These are phyloP conservation scores for Reticulascus tulasneorum DNA, from an alignment of 2,329 filamentous ascomycete genomes.

Conservation along the genomic window DNA sequence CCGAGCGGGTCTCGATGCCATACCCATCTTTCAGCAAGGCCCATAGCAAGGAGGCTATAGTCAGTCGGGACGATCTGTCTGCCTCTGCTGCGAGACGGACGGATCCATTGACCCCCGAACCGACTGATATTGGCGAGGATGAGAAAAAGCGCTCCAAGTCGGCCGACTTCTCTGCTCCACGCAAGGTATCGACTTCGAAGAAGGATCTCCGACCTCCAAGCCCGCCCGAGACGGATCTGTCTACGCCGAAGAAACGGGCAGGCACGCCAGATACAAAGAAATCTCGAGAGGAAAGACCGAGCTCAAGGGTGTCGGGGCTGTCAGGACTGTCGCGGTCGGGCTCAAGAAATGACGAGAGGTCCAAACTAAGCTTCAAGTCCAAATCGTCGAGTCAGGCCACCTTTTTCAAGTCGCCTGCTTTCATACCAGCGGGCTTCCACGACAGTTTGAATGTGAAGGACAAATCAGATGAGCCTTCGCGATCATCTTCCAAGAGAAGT, in stretches of 20 bases:
- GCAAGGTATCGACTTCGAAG: conserved; percentile 34
- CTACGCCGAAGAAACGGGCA: conserved; percentile 35
- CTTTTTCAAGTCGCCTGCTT: conserved; percentile 35
- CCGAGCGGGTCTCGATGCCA: conserved; percentile 53
- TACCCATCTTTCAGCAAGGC: conserved; percentile 87
- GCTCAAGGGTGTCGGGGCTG: conserved; percentile 39
- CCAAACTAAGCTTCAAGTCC: conserved; percentile 51
- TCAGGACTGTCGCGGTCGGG: conserved; percentile 40
- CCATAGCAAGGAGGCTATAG: conserved; percentile 83
- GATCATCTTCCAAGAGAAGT: conserved; percentile 22
- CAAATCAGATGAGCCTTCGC: conserved; percentile 11
- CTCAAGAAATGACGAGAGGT: conserved; percentile 45
- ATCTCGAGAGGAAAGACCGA: conserved; percentile 30
- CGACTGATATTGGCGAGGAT: conserved; percentile 62
- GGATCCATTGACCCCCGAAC: conserved; percentile 63
- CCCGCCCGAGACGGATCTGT: conserved; percentile 60
- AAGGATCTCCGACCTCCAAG: conserved; percentile 53
- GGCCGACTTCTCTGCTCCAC: conserved; percentile 30
- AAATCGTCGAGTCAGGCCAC: conserved; percentile 57
- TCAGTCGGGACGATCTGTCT: conserved; percentile 52
- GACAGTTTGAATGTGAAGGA: conserved; percentile 18
- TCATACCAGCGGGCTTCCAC: conserved; percentile 20
- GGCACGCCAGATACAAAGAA: conserved; percentile 22
- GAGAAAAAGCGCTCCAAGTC: conserved; percentile 46
- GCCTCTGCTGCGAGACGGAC: conserved; percentile 23